phyloP scores from a whole-genome alignment of 108 stramenopile species.

The Aurantiochytrium sp. region DNA sequence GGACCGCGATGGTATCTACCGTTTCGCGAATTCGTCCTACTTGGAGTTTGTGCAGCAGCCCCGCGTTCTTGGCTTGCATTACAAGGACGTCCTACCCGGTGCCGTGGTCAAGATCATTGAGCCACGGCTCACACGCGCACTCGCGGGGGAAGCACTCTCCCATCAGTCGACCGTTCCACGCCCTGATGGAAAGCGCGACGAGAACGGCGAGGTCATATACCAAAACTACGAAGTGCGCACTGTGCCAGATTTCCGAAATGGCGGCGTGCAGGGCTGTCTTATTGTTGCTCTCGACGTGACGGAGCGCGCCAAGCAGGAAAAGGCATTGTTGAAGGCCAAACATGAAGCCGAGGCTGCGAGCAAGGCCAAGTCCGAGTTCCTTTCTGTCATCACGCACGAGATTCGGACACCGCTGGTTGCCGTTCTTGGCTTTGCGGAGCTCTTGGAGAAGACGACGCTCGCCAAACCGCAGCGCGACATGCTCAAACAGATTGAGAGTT shows the following conservation, averaged over 20 bases:
- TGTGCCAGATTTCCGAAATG: background rate
- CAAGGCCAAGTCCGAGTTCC: conserved; percentile 39
- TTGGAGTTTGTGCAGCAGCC: background rate
- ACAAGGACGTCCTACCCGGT: background rate
- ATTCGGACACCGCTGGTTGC: conserved; percentile 64
- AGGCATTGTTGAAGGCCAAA: conserved; percentile 21
- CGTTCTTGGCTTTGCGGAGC: conserved; percentile 57
- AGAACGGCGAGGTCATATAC: background rate
- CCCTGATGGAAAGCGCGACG: background rate
- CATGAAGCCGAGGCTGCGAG: conserved; percentile 34
- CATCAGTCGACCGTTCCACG: background rate
- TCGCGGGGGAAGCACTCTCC: background rate
- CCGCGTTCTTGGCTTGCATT: background rate
- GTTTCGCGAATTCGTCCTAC: background rate
- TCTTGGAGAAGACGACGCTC: conserved; percentile 28
- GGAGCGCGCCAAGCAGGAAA: background rate
- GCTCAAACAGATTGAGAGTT: conserved; percentile 20
- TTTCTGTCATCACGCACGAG: conserved; percentile 53
- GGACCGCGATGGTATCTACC: background rate
- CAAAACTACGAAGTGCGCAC: background rate
- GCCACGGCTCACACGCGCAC: background rate
- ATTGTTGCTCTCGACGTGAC: background rate
- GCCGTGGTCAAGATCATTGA: background rate
- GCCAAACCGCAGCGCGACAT: background rate
- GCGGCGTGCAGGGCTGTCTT: background rate